These are phyloP conservation scores for Penicillium sp. DNA, from an alignment of 2,329 filamentous ascomycete species.

Conservation along the genomic window DNA sequence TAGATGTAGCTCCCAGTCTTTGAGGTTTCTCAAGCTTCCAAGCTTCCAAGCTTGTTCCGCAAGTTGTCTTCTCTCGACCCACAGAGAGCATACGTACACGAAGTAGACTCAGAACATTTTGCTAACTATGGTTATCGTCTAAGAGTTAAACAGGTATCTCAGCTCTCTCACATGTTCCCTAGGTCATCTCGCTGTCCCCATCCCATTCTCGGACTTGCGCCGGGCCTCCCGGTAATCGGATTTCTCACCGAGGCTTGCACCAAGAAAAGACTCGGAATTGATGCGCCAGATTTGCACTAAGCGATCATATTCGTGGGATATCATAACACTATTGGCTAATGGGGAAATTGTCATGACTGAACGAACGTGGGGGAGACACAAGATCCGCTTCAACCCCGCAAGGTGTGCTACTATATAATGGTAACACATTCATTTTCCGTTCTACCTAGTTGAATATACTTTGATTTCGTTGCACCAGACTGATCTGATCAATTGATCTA, in stretches of 20 bases:
- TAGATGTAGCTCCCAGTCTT: neutral
- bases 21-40: no score
- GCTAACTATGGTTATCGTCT: no score
- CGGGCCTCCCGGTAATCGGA: constrained; percentile 29
- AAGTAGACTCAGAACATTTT: neutral
- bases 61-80: neutral
- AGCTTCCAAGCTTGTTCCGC: neutral
- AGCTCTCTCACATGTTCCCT: neutral
- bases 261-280: constrained; percentile 26
- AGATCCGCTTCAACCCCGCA: constrained; percentile 16
- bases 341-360: neutral
- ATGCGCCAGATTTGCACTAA: constrained; percentile 19
- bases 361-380: constrained; percentile 16
- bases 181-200: neutral
- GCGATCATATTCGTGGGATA: neutral
- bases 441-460: neutral
- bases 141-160: neutral
- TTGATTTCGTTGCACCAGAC: neutral
- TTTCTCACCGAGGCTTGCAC: constrained; percentile 24
- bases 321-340: constrained; percentile 8
- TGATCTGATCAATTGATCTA: neutral
- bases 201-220: constrained; percentile 32
- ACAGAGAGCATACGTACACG: neutral
- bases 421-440: neutral
- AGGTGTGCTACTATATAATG: constrained; percentile 14